A percentile compares a stretch with the other conserved stretches of the same genome.
Conservation (phyloP, 2,329 filamentous ascomycete species). For the Colletotrichum ledebouriae region DNA sequence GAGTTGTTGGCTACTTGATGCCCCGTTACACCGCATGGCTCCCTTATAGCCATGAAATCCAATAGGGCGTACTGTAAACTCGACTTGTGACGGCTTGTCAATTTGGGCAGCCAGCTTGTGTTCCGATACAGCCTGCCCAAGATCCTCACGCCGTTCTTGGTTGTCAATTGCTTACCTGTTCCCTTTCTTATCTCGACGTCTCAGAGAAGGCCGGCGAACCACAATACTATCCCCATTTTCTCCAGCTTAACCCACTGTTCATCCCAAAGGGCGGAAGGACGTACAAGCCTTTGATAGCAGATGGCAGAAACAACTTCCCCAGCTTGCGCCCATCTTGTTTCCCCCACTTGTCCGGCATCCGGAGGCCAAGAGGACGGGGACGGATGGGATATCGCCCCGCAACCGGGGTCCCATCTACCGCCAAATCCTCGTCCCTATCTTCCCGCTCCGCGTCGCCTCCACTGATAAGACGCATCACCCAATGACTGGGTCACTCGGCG, state of each 20-base stretch:
- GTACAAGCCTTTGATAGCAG: not conserved
- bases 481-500: conserved; percentile 29
- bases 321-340: conserved; percentile 14
- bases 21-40: not conserved
- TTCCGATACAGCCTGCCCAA: not conserved
- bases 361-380: conserved; percentile 34
- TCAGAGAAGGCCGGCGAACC: conserved; percentile 12
- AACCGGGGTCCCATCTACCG: conserved; percentile 1
- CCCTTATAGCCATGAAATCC: not conserved
- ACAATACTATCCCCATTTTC: conserved; percentile 3
- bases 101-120: not conserved
- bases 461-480: conserved; percentile 36
- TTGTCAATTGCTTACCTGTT: not conserved
- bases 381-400: conserved; percentile 33
- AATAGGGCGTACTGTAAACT: not conserved
- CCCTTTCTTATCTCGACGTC: conserved; percentile 16
- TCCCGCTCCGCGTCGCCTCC: conserved; percentile 27
- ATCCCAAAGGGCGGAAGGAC: conserved; percentile 19
- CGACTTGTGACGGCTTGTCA: not conserved
- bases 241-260: not conserved
- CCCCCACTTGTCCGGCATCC: conserved; percentile 29
- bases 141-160: not conserved
- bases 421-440: conserved; percentile 23
- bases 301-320: conserved; percentile 4
- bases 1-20: not conserved